phyloP scores from a whole-genome alignment of 345 rosid genomes.

The Eucalyptus shirleyi region DNA sequence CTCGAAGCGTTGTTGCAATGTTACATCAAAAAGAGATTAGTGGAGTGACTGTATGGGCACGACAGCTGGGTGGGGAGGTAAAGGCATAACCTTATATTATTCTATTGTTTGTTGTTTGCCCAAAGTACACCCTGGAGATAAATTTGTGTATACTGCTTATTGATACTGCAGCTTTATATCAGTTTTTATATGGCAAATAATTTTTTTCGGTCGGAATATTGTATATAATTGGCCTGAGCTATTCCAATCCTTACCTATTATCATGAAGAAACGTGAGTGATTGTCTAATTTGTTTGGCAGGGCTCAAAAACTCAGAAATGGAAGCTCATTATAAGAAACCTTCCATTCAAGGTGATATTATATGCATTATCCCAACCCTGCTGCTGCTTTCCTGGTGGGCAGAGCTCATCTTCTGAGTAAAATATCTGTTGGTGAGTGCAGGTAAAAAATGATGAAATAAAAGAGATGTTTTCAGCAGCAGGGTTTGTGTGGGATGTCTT shows the following conservation, averaged over 20 bases:
- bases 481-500: constrained; percentile 94
- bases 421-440: constrained; percentile 14
- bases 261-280: not conserved
- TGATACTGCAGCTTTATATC: not conserved
- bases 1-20: constrained; percentile 45
- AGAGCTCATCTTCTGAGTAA: not conserved
- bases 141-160: not conserved
- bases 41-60: constrained; percentile 77
- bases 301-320: constrained; percentile 97
- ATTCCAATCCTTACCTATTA: not conserved
- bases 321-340: constrained; percentile 84
- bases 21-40: constrained; percentile 62
- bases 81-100: not conserved
- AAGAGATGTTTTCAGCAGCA: constrained; percentile 47
- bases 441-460: constrained; percentile 59
- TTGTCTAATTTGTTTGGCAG: constrained; percentile 20
- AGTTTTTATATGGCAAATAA: not conserved
- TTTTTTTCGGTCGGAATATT: not conserved
- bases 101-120: not conserved
- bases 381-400: not conserved
- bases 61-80: constrained; percentile 99
- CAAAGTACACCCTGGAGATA: not conserved
- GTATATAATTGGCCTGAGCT: not conserved
- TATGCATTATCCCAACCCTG: not conserved
- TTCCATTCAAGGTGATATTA: constrained; percentile 73